A percentile compares a stretch with the other conserved stretches of the same genome.
These are phyloP conservation scores for Coleophoma eucalyptorum DNA, from an alignment of 2,329 filamentous ascomycete species.

Conservation along the genomic window DNA sequence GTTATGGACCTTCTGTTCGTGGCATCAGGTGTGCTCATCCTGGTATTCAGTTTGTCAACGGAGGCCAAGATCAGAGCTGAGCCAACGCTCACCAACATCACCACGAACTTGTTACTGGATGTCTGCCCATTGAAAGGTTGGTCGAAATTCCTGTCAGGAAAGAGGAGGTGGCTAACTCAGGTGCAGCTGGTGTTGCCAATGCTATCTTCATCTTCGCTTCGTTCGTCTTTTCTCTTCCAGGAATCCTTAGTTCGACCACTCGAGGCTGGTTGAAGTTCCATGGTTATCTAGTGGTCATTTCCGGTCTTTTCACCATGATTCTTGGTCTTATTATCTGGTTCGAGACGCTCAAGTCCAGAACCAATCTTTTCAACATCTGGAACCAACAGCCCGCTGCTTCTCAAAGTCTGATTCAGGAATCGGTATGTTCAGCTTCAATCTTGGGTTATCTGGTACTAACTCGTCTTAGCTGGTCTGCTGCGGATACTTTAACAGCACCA, in stretches of 20 bases:
- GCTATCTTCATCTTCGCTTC: conserved; percentile 67
- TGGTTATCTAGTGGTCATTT: conserved; percentile 59
- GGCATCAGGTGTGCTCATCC: conserved; percentile 43
- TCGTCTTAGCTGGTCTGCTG: conserved; percentile 69
- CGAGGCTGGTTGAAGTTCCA: conserved; percentile 68
- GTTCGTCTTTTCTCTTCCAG: conserved; percentile 67
- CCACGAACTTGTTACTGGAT: conserved; percentile 44
- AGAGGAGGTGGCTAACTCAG: conserved; percentile 15
- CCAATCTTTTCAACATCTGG: conserved; percentile 60
- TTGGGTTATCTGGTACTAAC: conserved; percentile 4
- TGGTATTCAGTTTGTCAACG: conserved; percentile 48
- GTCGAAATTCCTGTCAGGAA: conserved; percentile 10
- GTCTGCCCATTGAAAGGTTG: conserved; percentile 50
- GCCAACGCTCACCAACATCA: conserved; percentile 44
- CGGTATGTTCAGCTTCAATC: conserved; percentile 41
- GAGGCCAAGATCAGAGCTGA: conserved; percentile 34
- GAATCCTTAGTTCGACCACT: conserved; percentile 61
- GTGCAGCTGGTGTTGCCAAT: conserved; percentile 65
- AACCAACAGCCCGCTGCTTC: conserved; percentile 47
- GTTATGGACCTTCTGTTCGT: conserved; percentile 48
- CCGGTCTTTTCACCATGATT: conserved; percentile 59
- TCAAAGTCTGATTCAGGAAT: conserved; percentile 68
- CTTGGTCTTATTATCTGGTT: conserved; percentile 70
- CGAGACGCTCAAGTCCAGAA: conserved; percentile 64
- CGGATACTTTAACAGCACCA: conserved; percentile 70